A percentile compares a stretch with the other conserved stretches of the same genome.
phyloP scores from a whole-genome alignment of 179 eudicot species.

The Beta lomatogona region DNA sequence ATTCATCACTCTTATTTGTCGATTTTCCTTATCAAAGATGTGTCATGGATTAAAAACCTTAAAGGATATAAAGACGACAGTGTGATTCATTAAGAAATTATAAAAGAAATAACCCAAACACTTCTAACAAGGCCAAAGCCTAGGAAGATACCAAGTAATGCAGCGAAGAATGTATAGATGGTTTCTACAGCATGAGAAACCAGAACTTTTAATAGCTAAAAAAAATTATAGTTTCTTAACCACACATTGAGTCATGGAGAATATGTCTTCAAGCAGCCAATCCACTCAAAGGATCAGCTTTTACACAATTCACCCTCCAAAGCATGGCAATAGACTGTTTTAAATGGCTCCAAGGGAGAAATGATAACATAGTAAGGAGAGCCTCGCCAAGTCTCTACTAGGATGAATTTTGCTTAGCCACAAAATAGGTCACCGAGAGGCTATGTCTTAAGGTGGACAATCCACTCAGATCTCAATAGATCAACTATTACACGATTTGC shows the following conservation, averaged over 20 bases:
- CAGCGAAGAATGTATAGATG: too few relatives aligned
- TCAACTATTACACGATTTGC: not conserved
- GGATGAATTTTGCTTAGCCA: too few relatives aligned
- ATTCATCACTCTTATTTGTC: not conserved
- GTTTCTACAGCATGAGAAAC: not conserved
- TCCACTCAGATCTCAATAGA: not conserved
- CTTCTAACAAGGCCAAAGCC: not conserved
- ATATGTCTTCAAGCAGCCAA: not conserved
- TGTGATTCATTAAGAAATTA: too few relatives aligned
- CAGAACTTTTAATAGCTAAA: too few relatives aligned
- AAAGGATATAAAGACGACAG: too few relatives aligned
- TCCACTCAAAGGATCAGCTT: not conserved
- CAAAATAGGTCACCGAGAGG: not conserved
- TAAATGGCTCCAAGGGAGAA: not conserved
- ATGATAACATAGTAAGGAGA: not conserved
- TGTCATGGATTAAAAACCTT: too few relatives aligned
- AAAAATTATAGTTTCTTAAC: not conserved
- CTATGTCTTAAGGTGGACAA: not conserved
- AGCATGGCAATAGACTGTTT: not conserved
- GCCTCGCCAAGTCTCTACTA: not conserved
- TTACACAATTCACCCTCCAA: not conserved
- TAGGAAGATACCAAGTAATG: not conserved
- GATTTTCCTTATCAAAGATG: not conserved
- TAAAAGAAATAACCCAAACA: too few relatives aligned
- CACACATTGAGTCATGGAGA: not conserved